Evolutionary conservation across 2,329 filamentous ascomycete genomes (phyloP), one percentile per base, ranked within the genome.

Genomic region (Canariomyces notabilis): DNA sequence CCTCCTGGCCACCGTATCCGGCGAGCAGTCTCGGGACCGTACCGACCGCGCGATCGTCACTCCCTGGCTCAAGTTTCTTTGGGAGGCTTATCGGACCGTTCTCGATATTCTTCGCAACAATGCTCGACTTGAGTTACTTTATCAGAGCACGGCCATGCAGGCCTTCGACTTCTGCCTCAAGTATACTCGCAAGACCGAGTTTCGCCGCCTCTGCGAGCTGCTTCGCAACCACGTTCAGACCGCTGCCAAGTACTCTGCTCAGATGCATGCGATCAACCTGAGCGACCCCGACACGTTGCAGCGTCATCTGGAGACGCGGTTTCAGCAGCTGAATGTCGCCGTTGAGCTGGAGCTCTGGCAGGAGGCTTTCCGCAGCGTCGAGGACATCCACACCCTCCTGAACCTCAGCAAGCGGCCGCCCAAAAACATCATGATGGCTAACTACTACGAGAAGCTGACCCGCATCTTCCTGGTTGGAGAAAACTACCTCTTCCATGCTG

Each of bases 381-480:
- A 98, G 73, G 93, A 98, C 66, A 97, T 97, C 59, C 93, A 98
- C 74, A 97, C 90, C 42, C 81, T 98, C 45, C 82, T 98, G 58
- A 97, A 85, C 74, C 79, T 97, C 59, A 97, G 91, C 84, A 97
- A 97, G 80, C 87, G 93, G 46, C 90, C 90, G 32, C 85, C 93
- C 44, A 97, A 97, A 84, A 96, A 96, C 67, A 78, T 96, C 65
- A 97, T 98, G 93, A 98, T 98, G 93, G 93, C 93, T 72, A 98
- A 97, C 76, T 98, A 98, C 79, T 98, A 97, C 71, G 93, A 98
- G 78, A 97, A 97, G 75, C 83, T 98, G 48, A 96, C 93, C 33
- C 83, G 90, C 55, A 98, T 98, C 67, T 98, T 98, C 79, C 81
- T 98, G 53, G 93, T 97, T 57, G 95, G 91, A 68, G 93, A 97